Evolutionary conservation across 2,329 filamentous ascomycete species (phyloP).

Genomic region (Fusarium buharicum): DNA sequence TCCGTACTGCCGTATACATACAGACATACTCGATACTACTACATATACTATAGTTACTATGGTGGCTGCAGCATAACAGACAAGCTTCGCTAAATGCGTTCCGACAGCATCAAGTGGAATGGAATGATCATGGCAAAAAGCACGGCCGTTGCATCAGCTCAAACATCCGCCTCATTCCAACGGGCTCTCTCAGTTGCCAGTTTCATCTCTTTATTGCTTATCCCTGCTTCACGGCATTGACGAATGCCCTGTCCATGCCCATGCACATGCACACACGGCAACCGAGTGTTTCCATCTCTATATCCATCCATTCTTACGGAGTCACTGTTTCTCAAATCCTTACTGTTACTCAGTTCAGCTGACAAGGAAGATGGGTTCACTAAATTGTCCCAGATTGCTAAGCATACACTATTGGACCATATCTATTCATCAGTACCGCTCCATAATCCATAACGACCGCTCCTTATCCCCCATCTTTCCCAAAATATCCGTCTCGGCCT

Average conservation of each 20-base stretch:
- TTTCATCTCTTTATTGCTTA: slow-evolving; percentile 6
- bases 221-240: slow-evolving; percentile 10
- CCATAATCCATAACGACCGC: slow-evolving; percentile 69
- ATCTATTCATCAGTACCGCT: slow-evolving; percentile 61
- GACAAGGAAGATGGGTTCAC: background rate
- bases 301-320: slow-evolving; percentile 1
- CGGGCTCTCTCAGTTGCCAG: slow-evolving; percentile 14
- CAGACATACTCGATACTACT: no score
- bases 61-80: background rate
- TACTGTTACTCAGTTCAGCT: slow-evolving; percentile 5
- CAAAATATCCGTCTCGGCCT: slow-evolving; percentile 60
- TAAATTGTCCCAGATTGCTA: background rate
- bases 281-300: background rate
- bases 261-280: background rate
- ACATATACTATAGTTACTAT: no score
- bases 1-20: no score
- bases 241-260: slow-evolving; percentile 20
- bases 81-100: slow-evolving; percentile 6
- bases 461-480: slow-evolving; percentile 58
- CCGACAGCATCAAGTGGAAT: slow-evolving; percentile 11
- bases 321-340: background rate
- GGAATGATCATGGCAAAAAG: slow-evolving; percentile 12
- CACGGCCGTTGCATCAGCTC: slow-evolving; percentile 9
- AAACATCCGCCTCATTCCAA: slow-evolving; percentile 25
- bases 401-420: background rate